phyloP scores from a whole-genome alignment of 2,329 filamentous ascomycete genomes.

The Colletotrichum lentis region DNA sequence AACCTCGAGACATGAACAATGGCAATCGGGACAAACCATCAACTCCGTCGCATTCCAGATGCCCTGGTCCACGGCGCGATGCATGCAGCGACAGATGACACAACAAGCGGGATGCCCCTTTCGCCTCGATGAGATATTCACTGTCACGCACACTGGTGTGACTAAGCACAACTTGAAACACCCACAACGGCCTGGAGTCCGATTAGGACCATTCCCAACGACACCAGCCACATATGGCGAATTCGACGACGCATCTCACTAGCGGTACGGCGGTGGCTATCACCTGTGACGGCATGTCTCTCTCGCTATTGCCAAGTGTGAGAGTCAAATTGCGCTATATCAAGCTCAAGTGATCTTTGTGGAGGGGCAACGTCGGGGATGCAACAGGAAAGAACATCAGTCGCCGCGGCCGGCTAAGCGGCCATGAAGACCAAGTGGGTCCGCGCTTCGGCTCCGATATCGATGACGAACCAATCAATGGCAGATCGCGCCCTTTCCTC shows the following conservation, averaged over 20 bases:
- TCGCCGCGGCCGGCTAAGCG: slow-evolving; percentile 25
- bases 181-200: background rate
- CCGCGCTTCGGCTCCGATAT: slow-evolving; percentile 34
- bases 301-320: slow-evolving; percentile 3
- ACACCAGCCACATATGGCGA: background rate
- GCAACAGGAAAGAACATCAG: slow-evolving; percentile 28
- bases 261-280: background rate
- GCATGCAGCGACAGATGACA: background rate
- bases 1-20: slow-evolving; percentile 82
- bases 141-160: background rate
- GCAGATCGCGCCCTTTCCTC: slow-evolving; percentile 12
- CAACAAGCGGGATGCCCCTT: too few species aligned
- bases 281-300: slow-evolving; percentile 17
- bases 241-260: slow-evolving; percentile 4
- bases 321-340: slow-evolving; percentile 16
- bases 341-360: slow-evolving; percentile 25
- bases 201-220: background rate
- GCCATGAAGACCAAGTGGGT: slow-evolving; percentile 18
- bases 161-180: background rate
- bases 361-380: slow-evolving; percentile 25
- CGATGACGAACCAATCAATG: slow-evolving; percentile 34
- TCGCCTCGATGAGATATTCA: background rate
- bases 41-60: slow-evolving; percentile 8
- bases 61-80: background rate
- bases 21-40: slow-evolving; percentile 13